Percentiles rank a stretch among this genome's conserved stretches.
Evolutionary conservation across 2,329 filamentous ascomycete species (phyloP).

Genomic region (Coniochaeta ligniaria): DNA sequence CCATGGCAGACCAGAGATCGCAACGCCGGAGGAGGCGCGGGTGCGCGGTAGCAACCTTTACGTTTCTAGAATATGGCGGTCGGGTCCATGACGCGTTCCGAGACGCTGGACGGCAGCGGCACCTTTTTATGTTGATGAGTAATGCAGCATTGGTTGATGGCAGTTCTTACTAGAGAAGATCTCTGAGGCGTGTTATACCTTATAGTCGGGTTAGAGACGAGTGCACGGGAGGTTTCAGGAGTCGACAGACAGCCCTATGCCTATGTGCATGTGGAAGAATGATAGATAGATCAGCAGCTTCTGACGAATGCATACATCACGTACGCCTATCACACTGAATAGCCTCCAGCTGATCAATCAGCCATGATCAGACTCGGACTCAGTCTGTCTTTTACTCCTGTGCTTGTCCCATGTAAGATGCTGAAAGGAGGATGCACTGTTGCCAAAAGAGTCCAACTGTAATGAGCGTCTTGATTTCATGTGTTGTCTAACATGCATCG

Average conservation of each 20-base stretch:
- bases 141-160: neutral
- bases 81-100: neutral
- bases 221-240: neutral
- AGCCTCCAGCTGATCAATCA: no score
- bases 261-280: neutral
- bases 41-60: neutral
- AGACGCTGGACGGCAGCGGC: neutral
- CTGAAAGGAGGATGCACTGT: no score
- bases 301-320: neutral
- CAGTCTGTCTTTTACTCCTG: no score
- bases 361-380: no score
- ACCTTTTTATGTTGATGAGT: neutral
- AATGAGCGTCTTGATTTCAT: no score
- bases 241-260: no score
- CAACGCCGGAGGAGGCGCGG: neutral
- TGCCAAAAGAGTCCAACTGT: no score
- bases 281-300: neutral
- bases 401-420: no score
- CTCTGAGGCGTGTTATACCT: neutral
- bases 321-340: no score
- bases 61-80: neutral
- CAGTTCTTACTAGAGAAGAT: neutral
- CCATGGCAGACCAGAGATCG: neutral
- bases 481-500: no score
- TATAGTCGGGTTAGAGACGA: neutral